A percentile compares a stretch with the other conserved stretches of the same genome.
These are phyloP conservation scores for Podospora tetraspora DNA, from an alignment of 495 filamentous ascomycete genomes.

Conservation along the genomic window DNA sequence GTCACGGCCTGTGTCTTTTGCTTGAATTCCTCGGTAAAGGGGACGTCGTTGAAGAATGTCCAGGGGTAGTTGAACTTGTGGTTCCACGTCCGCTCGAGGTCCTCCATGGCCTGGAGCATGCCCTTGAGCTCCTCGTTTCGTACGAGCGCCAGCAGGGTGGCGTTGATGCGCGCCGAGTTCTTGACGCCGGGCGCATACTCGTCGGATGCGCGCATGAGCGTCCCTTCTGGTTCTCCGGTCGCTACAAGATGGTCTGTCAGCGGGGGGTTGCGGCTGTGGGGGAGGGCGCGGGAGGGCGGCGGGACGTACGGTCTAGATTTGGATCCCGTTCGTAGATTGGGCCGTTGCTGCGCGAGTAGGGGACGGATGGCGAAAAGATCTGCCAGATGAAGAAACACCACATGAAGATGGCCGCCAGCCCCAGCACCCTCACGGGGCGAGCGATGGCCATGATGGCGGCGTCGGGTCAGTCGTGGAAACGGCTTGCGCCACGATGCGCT, in stretches of 20 bases:
- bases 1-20: conserved; percentile 66
- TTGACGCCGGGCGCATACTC: conserved; percentile 65
- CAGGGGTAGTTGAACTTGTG: conserved; percentile 99
- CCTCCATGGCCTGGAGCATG: conserved; percentile 79
- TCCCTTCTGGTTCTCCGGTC: conserved; percentile 74
- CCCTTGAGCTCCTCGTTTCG: conserved; percentile 82
- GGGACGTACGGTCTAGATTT: conserved; percentile 68
- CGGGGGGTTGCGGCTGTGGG: not conserved
- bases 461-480: not conserved
- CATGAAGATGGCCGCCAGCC: conserved; percentile 60
- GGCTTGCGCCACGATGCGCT: not conserved
- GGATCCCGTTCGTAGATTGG: conserved; percentile 65
- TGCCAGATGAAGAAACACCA: conserved; percentile 71
- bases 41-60: conserved; percentile 97
- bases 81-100: conserved; percentile 95
- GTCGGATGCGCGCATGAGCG: conserved; percentile 64
- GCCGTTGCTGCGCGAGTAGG: conserved; percentile 36
- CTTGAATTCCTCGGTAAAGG: conserved; percentile 92
- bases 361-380: conserved; percentile 49
- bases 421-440: conserved; percentile 74
- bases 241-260: conserved; percentile 43
- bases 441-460: conserved; percentile 64
- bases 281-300: not conserved
- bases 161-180: conserved; percentile 78
- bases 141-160: conserved; percentile 88